Evolutionary conservation across 2,329 filamentous ascomycete species (phyloP).

Genomic region (Penicillium hesseltinei): DNA sequence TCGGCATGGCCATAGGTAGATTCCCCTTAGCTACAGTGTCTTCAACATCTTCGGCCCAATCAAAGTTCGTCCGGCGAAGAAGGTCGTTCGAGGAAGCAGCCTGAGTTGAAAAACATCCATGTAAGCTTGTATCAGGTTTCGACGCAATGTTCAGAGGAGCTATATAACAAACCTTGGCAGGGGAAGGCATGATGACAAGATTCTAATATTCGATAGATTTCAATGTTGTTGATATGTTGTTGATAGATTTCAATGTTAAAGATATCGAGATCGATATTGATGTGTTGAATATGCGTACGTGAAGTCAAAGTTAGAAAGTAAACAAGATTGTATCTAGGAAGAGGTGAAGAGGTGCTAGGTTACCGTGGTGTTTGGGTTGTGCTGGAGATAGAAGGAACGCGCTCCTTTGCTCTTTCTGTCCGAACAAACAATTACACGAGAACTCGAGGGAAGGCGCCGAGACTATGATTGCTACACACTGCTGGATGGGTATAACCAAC

Average conservation of each 20-base stretch:
- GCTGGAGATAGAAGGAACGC: background rate
- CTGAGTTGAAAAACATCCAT: background rate
- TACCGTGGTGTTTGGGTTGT: background rate
- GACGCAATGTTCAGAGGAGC: background rate
- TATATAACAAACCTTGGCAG: background rate
- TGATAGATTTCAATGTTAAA: too few species aligned
- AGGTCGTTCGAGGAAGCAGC: background rate
- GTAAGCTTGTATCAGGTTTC: background rate
- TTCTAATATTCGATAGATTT: background rate
- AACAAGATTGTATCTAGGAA: background rate
- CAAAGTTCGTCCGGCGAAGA: background rate
- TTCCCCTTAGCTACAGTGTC: background rate
- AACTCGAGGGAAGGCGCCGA: background rate
- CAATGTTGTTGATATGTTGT: background rate
- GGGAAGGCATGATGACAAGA: background rate
- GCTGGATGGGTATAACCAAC: background rate
- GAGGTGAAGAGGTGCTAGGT: background rate
- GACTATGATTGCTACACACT: background rate
- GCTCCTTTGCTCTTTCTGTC: background rate
- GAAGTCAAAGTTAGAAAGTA: background rate
- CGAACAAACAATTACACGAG: background rate
- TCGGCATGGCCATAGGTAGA: too few species aligned
- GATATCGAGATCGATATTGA: background rate
- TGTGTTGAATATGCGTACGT: background rate
- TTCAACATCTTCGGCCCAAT: conserved; percentile 13